These are phyloP conservation scores for Vitis hybrid DNA, from an alignment of 177 flowering plant genomes.

Conservation along the genomic window DNA sequence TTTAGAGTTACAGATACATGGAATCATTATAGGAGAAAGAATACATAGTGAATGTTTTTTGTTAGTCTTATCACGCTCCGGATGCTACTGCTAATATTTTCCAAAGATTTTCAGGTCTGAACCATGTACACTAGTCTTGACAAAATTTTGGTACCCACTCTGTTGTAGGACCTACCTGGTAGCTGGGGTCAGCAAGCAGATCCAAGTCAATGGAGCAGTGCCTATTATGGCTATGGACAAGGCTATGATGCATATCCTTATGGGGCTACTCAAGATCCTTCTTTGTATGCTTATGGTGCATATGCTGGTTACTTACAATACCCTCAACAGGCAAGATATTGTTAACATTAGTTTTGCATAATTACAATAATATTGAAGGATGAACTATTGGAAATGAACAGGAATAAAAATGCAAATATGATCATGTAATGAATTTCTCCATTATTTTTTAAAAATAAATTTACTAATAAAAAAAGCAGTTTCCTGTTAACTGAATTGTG, in stretches of 20 bases:
- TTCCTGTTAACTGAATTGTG: no score
- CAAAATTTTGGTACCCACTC: slow-evolving; percentile 4
- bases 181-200: slow-evolving; percentile 76
- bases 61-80: neutral
- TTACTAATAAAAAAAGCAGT: no score
- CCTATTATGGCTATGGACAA: slow-evolving; percentile 94
- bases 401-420: no score
- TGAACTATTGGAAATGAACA: no score
- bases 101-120: neutral
- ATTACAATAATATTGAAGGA: neutral
- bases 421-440: no score
- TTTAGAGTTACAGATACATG: no score
- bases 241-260: slow-evolving; percentile 93
- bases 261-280: slow-evolving; percentile 82
- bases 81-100: neutral
- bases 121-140: neutral
- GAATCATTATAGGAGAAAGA: no score
- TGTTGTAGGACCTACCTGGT: slow-evolving; percentile 63
- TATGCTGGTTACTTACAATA: slow-evolving; percentile 83
- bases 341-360: neutral
- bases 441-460: no score
- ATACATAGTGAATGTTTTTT: no score
- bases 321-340: slow-evolving; percentile 76
- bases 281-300: slow-evolving; percentile 81
- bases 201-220: slow-evolving; percentile 74